phyloP scores from a whole-genome alignment of 257 asterid genomes.

The Solanum rostratum region DNA sequence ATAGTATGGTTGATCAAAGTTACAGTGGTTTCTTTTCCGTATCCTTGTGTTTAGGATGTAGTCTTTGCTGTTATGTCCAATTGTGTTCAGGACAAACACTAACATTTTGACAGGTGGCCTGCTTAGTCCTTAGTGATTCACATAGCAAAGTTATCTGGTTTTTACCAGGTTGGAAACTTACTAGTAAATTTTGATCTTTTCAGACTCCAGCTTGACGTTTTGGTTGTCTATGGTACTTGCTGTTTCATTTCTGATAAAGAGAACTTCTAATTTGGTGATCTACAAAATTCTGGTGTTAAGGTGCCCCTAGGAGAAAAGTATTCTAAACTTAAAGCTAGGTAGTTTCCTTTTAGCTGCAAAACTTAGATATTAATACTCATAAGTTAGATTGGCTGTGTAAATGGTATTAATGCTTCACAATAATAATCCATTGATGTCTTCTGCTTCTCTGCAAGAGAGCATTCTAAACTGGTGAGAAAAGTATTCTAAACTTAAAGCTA shows the following conservation, averaged over 20 bases:
- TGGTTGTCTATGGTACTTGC: background rate
- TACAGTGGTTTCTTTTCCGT: background rate
- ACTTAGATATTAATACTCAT: background rate
- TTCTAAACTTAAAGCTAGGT: background rate
- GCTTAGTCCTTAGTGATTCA: background rate
- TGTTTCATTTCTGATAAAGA: background rate
- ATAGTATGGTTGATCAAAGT: background rate
- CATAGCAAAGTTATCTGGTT: background rate
- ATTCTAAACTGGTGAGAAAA: no score
- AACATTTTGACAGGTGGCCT: background rate
- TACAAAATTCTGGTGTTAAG: background rate
- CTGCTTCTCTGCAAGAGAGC: background rate
- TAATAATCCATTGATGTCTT: background rate
- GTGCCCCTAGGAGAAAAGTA: background rate
- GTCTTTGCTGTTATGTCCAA: background rate
- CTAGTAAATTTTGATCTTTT: background rate
- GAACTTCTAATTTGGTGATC: background rate
- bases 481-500: background rate
- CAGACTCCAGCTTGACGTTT: background rate
- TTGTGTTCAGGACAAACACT: background rate
- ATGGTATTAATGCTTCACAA: background rate
- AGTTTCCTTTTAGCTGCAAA: background rate
- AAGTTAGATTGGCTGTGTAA: background rate
- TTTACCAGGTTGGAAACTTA: background rate
- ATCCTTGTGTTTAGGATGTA: background rate